A percentile compares a stretch with the other conserved stretches of the same genome.
phyloP scores from a whole-genome alignment of 192 early-diverging fungal genomes.

The Umbelopsis sp. region DNA sequence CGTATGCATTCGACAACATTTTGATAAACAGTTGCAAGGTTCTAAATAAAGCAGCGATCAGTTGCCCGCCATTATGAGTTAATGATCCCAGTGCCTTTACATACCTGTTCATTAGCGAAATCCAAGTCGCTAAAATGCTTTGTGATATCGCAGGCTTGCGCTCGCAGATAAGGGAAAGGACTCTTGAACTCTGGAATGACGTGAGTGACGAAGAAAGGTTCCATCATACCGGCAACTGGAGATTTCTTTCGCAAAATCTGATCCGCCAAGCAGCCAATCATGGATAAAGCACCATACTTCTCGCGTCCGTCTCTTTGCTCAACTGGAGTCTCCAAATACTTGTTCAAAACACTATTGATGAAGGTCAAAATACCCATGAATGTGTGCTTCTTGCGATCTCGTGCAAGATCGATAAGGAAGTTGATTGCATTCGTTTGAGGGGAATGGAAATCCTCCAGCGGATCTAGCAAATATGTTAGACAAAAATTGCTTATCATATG shows the following conservation, averaged over 20 bases:
- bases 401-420: conserved; percentile 79
- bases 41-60: conserved; percentile 23
- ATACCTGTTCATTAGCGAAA: conserved; percentile 54
- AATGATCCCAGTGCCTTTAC: neutral
- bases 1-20: conserved; percentile 65
- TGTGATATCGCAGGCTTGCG: conserved; percentile 65
- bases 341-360: conserved; percentile 73
- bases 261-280: conserved; percentile 80
- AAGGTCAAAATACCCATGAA: conserved; percentile 81
- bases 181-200: conserved; percentile 93
- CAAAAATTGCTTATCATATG: conserved; percentile 35
- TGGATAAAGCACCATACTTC: conserved; percentile 91
- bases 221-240: conserved; percentile 74
- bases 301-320: conserved; percentile 71
- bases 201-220: conserved; percentile 81
- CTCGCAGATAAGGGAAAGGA: conserved; percentile 78
- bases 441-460: conserved; percentile 85
- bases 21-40: conserved; percentile 50
- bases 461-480: conserved; percentile 44
- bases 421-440: conserved; percentile 72
- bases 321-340: conserved; percentile 67
- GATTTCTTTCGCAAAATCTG: conserved; percentile 74
- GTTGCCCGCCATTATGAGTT: neutral
- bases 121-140: conserved; percentile 51
- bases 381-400: conserved; percentile 75